A percentile compares a stretch with the other conserved stretches of the same genome.
Conservation (phyloP, 441 rosid genomes). For the Macaranga tanarius region DNA sequence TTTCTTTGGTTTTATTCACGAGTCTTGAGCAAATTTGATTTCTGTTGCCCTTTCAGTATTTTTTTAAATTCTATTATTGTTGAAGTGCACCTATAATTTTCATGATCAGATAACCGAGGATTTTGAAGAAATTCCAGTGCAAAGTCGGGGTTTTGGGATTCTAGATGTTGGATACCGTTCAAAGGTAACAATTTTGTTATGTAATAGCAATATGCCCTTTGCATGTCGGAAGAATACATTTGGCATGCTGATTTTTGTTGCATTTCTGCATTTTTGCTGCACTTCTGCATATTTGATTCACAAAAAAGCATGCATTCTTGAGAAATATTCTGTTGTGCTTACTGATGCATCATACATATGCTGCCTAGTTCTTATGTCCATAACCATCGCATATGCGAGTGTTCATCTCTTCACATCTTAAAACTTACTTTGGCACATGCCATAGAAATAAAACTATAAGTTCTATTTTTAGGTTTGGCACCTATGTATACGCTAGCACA, state of each 20-base stretch:
- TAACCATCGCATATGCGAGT: not conserved
- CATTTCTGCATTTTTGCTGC: too few relatives aligned
- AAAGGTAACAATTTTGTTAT: conserved; percentile 43
- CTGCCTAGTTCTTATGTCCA: not conserved
- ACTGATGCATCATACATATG: not conserved
- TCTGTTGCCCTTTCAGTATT: not conserved
- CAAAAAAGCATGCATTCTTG: not conserved
- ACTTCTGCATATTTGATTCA: too few relatives aligned
- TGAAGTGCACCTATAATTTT: too few relatives aligned
- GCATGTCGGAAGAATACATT: not conserved
- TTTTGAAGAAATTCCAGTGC: conserved; percentile 85
- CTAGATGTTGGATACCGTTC: conserved; percentile 95
- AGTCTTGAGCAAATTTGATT: too few relatives aligned
- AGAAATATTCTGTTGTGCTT: not conserved
- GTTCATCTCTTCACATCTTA: too few relatives aligned
- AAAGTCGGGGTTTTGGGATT: conserved; percentile 96
- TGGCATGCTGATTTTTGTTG: not conserved
- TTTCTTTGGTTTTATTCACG: too few relatives aligned
- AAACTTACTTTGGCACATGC: not conserved
- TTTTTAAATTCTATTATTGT: not conserved
- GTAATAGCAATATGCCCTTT: not conserved
- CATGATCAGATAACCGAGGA: conserved; percentile 86
- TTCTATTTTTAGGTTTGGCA: too few relatives aligned
- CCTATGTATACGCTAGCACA: too few relatives aligned
- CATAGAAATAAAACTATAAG: not conserved